These are phyloP conservation scores for Heritiera littoralis DNA, from an alignment of 345 rosid genomes.

Conservation along the genomic window DNA sequence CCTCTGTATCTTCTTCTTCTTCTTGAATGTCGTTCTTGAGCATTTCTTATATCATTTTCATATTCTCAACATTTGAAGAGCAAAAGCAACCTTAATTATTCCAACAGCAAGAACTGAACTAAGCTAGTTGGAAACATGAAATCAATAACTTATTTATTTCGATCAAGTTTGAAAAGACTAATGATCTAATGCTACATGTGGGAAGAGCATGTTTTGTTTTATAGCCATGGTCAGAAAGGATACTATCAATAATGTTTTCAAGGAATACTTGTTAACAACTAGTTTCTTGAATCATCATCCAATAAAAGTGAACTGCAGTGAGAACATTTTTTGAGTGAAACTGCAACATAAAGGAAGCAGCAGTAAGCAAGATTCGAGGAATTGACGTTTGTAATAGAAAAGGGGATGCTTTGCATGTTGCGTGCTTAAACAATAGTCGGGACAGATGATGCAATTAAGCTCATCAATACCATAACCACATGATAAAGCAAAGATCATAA, in stretches of 20 bases:
- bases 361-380: not conserved
- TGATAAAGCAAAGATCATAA: not conserved
- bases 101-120: no score
- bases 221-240: not conserved
- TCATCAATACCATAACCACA: not conserved
- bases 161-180: no score
- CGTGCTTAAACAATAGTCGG: not conserved
- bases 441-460: not conserved
- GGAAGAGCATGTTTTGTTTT: not conserved
- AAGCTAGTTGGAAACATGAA: no score
- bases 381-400: not conserved
- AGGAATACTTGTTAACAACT: not conserved
- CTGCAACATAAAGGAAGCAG: not conserved
- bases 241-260: not conserved
- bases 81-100: no score
- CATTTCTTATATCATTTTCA: no score
- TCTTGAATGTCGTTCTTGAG: no score
- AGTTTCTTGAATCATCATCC: slow-evolving; percentile 91
- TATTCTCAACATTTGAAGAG: no score
- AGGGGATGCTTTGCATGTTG: not conserved
- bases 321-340: slow-evolving; percentile 14
- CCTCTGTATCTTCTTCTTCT: no score
- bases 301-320: slow-evolving; percentile 77
- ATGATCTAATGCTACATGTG: slow-evolving; percentile 52
- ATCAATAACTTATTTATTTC: no score